These are phyloP conservation scores for Trypanosoma avium DNA, from an alignment of 208 protist genomes.

Conservation along the genomic window DNA sequence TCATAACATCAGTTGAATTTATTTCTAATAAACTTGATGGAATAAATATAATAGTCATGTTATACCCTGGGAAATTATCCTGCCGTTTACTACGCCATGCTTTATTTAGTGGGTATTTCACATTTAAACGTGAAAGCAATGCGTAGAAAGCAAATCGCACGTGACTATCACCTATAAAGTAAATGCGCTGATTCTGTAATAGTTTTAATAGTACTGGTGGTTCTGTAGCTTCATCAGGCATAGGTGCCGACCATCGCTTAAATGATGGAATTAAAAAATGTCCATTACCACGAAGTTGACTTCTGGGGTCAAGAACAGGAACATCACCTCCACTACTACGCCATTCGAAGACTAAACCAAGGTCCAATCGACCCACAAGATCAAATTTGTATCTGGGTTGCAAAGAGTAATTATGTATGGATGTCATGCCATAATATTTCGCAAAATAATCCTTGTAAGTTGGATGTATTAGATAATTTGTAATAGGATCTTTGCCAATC, in stretches of 20 bases:
- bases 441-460: neutral
- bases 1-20: neutral
- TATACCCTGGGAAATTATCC: neutral
- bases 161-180: conserved; percentile 29
- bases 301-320: neutral
- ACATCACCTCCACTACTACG: neutral
- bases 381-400: neutral
- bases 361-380: conserved; percentile 25
- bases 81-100: conserved; percentile 8
- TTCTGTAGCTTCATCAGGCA: neutral
- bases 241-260: neutral
- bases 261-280: neutral
- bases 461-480: neutral
- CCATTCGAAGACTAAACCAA: conserved; percentile 21
- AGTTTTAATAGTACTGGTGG: neutral
- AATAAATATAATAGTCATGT: neutral
- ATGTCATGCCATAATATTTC: neutral
- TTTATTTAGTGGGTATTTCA: conserved; percentile 16
- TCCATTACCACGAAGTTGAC: neutral
- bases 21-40: conserved; percentile 18
- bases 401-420: neutral
- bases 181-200: conserved; percentile 1
- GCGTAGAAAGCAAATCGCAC: conserved; percentile 26
- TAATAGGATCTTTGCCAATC: neutral
- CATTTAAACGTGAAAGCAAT: conserved; percentile 12